Evolutionary conservation across 768 basidiomycete species (phyloP), one percentile per base, ranked within the genome.

Genomic region (Daedaleopsis sinensis): DNA sequence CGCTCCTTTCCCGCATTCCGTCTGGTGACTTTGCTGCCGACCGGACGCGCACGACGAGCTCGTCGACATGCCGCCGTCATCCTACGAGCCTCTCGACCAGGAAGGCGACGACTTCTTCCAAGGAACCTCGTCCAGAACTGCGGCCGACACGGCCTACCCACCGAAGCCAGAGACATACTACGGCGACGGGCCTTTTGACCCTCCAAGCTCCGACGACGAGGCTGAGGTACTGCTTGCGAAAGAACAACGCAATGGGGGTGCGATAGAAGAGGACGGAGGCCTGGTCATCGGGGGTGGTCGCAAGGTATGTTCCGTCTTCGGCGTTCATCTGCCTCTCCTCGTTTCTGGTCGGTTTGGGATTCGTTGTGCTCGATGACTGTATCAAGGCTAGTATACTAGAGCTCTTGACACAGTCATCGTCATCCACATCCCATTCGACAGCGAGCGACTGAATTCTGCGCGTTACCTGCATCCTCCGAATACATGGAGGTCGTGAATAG

Each of bases 181-280:
- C 65, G 87, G 82, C 35, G 90, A 92, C 19, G 90, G 91, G 0
- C 80, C 85, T 0, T 93, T 92, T 68, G 88, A 91, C 65, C 81
- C 88, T 21, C 89, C 90, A 8, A 90, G 88, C 67, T 91, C 90
- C n/a, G 88, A 87, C 51, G 88, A 88, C n/a, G 89, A 87, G 58
- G 81, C 83, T 27, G 82, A 80, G 36, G 71, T 78, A 9, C 76
- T 86, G 19, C 63, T 83, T 36, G 84, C 84, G 62, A 87, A 88
- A 69, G 69, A 74, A 24, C 70, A 73, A 32, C 65, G 66, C 23
- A 73, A 68, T 9, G 60, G 64, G 7, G 70, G 68, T 49, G 66
- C 66, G 0, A 60, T 65, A 15, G 62, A 65, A 6, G 75, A 72
- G 13, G 77, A 69, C 8, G 70, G 63, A 19, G 68, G 70, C 19